These are phyloP conservation scores for Aspergillus sp. DNA, from an alignment of 2,329 filamentous ascomycete species.

Conservation along the genomic window DNA sequence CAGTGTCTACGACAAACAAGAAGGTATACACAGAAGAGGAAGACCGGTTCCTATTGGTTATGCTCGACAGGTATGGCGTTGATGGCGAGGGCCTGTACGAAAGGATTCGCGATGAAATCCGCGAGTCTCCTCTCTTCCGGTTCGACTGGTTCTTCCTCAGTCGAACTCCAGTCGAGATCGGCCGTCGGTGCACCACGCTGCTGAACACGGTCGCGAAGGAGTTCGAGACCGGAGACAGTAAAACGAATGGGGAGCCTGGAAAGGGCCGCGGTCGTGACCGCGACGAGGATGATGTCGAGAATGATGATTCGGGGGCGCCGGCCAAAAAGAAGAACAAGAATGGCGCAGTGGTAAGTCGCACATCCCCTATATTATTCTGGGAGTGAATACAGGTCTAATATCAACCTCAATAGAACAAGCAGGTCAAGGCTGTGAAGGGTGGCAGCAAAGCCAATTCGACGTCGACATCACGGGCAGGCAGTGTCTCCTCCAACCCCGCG, in stretches of 20 bases:
- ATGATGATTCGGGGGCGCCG: slow-evolving; percentile 68
- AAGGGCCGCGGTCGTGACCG: slow-evolving; percentile 60
- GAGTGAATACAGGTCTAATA: slow-evolving; percentile 3
- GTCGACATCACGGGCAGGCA: slow-evolving; percentile 77
- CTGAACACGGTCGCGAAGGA: slow-evolving; percentile 93
- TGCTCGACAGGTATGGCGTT: slow-evolving; percentile 86
- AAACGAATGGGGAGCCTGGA: slow-evolving; percentile 54
- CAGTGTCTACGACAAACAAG: slow-evolving; percentile 98
- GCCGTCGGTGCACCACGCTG: slow-evolving; percentile 86
- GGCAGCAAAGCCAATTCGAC: slow-evolving; percentile 72
- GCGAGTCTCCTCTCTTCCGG: slow-evolving; percentile 87
- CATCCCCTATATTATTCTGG: neutral
- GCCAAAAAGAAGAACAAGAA: slow-evolving; percentile 93
- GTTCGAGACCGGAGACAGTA: slow-evolving; percentile 65
- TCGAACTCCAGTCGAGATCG: slow-evolving; percentile 86
- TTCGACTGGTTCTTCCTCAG: slow-evolving; percentile 99
- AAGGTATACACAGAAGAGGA: slow-evolving; percentile 99
- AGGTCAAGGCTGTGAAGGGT: slow-evolving; percentile 78
- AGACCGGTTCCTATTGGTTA: slow-evolving; percentile 88
- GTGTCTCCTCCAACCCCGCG: slow-evolving; percentile 69
- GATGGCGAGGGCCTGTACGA: slow-evolving; percentile 90
- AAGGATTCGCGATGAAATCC: slow-evolving; percentile 93
- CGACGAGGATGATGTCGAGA: slow-evolving; percentile 81
- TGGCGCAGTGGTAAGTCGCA: slow-evolving; percentile 70
- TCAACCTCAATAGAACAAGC: slow-evolving; percentile 70